Evolutionary conservation across 1,284 basidiomycete species (phyloP).

Genomic region (Heterobasidion occidentale): DNA sequence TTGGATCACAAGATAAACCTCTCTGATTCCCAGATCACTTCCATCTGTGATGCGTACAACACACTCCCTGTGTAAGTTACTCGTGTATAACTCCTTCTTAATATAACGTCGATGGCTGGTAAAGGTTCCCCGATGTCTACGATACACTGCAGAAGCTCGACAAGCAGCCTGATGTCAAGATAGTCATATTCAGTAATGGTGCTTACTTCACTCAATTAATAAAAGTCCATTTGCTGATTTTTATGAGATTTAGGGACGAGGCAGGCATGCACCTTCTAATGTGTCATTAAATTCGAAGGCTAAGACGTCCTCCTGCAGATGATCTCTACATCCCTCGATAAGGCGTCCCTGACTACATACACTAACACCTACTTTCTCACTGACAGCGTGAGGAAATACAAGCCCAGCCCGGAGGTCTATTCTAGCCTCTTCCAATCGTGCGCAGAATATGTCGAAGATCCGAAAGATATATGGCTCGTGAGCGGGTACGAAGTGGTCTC

Average conservation of each 20-base stretch:
- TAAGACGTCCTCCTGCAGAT: constrained; percentile 13
- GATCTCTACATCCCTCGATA: constrained; percentile 17
- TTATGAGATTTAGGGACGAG: constrained; percentile 10
- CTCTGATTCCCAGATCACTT: constrained; percentile 8
- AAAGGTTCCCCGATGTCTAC: constrained; percentile 19
- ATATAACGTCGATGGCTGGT: not conserved
- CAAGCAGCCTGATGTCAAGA: constrained; percentile 9
- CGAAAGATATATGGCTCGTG: constrained; percentile 22
- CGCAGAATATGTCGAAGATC: constrained; percentile 8
- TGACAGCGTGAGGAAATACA: constrained; percentile 18
- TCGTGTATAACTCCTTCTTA: not conserved
- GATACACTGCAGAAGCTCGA: constrained; percentile 14
- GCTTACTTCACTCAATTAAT: not conserved
- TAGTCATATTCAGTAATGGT: constrained; percentile 25
- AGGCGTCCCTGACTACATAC: constrained; percentile 8
- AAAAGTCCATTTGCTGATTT: not conserved
- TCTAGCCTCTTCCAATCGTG: constrained; percentile 15
- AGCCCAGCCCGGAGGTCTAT: constrained; percentile 21
- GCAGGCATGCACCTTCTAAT: constrained; percentile 4
- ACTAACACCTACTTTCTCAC: constrained; percentile 13
- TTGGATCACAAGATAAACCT: constrained; percentile 14
- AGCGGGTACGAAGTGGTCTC: constrained; percentile 20
- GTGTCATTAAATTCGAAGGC: no score
- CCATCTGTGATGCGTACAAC: constrained; percentile 19
- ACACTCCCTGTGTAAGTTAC: constrained; percentile 16